These are phyloP conservation scores for Paraurostyla sp. DNA, from an alignment of 73 alveolate species.

Conservation along the genomic window DNA sequence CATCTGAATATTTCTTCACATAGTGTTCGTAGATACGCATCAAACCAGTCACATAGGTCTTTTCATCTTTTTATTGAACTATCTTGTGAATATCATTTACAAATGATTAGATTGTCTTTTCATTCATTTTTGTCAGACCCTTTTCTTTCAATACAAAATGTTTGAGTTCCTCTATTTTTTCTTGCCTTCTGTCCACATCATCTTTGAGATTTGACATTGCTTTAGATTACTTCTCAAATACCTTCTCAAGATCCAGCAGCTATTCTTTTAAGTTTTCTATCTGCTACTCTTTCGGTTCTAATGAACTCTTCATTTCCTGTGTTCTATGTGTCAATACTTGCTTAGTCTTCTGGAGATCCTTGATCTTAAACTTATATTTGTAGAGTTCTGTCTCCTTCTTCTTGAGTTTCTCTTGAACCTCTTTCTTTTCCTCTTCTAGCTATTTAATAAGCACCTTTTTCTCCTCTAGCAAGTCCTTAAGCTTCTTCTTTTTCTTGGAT, in stretches of 20 bases:
- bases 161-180: conserved; percentile 64
- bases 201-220: conserved; percentile 66
- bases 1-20: conserved; percentile 70
- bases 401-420: conserved; percentile 78
- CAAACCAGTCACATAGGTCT: conserved; percentile 77
- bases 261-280: conserved; percentile 81
- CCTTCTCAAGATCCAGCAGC: conserved; percentile 71
- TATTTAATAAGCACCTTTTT: conserved; percentile 71
- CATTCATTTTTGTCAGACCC: conserved; percentile 71
- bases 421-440: conserved; percentile 79
- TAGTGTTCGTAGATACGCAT: conserved; percentile 74
- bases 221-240: conserved; percentile 53
- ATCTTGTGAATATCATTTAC: conserved; percentile 80
- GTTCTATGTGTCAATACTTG: conserved; percentile 84
- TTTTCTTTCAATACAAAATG: conserved; percentile 54
- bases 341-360: conserved; percentile 86
- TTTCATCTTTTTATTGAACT: conserved; percentile 79
- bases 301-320: conserved; percentile 80
- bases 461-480: conserved; percentile 63
- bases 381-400: conserved; percentile 85
- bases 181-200: conserved; percentile 71
- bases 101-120: conserved; percentile 62
- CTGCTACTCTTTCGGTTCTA: conserved; percentile 87
- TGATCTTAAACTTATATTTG: conserved; percentile 80
- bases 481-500: conserved; percentile 61